Conservation (phyloP, 2,329 filamentous ascomycete genomes). For the Aspergillus hiratsukae region DNA sequence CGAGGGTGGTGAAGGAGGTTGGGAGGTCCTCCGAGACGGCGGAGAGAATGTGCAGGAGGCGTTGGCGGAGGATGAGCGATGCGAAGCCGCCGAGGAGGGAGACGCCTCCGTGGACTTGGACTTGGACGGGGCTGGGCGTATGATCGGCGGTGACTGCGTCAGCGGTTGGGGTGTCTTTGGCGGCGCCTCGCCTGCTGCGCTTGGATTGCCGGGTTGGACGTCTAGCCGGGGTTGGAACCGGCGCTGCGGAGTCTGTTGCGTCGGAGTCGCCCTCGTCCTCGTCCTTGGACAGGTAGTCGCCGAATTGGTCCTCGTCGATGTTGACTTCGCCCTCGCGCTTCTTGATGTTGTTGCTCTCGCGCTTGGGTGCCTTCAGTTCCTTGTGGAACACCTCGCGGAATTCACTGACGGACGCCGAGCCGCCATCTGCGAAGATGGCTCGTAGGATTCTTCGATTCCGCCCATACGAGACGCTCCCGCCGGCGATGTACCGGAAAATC, state of each 20-base stretch:
- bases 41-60: constrained; percentile 42
- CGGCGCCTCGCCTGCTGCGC: constrained; percentile 27
- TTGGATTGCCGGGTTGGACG: constrained; percentile 26
- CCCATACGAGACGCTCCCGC: constrained; percentile 26
- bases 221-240: constrained; percentile 15
- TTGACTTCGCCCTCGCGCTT: constrained; percentile 41
- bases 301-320: constrained; percentile 43
- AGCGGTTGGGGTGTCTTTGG: constrained; percentile 1
- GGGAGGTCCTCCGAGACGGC: constrained; percentile 34
- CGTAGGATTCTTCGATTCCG: constrained; percentile 40
- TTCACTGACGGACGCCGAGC: constrained; percentile 32
- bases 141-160: neutral
- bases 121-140: neutral
- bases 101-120: constrained; percentile 18
- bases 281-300: constrained; percentile 40
- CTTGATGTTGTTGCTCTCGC: constrained; percentile 28
- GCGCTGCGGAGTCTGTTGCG: constrained; percentile 9
- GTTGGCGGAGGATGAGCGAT: constrained; percentile 42
- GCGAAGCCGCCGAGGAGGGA: constrained; percentile 34
- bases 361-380: constrained; percentile 37
- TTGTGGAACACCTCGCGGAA: constrained; percentile 44
- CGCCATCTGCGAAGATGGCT: constrained; percentile 46
- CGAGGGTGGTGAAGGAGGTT: constrained; percentile 31
- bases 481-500: constrained; percentile 40
- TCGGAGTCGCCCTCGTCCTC: constrained; percentile 37